Percentiles rank a stretch among this genome's conserved stretches.
Evolutionary conservation across 192 early-diverging fungal genomes (phyloP).

Genomic region (Coemansia erecta): DNA sequence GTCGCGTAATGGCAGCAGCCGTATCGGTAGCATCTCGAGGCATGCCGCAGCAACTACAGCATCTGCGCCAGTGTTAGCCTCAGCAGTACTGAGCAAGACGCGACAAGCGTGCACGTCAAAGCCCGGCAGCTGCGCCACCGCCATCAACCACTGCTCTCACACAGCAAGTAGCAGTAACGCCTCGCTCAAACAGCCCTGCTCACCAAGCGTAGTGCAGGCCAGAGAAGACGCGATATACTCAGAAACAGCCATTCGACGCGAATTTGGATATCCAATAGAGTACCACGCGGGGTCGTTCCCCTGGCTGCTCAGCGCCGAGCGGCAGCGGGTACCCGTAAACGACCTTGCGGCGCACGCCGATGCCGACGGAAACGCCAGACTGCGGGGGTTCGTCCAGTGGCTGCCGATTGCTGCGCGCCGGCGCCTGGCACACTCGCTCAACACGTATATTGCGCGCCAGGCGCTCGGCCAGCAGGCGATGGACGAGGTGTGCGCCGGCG

Average conservation of each 20-base stretch:
- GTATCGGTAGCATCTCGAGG: no score
- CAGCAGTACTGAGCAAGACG: not conserved
- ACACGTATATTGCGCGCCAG: slow-evolving; percentile 33
- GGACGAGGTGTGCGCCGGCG: slow-evolving; percentile 31
- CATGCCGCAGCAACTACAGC: not conserved
- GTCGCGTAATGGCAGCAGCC: no score
- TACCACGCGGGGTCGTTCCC: slow-evolving; percentile 44
- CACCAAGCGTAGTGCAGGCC: not conserved
- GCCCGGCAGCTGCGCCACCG: not conserved
- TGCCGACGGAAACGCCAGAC: not conserved
- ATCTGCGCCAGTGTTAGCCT: not conserved
- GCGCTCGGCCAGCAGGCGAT: slow-evolving; percentile 36
- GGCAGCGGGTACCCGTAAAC: slow-evolving; percentile 40
- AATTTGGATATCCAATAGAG: slow-evolving; percentile 29
- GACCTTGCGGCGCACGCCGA: slow-evolving; percentile 20
- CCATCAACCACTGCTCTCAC: not conserved
- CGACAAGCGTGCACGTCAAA: not conserved
- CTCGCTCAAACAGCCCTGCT: not conserved
- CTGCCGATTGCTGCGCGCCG: slow-evolving; percentile 30
- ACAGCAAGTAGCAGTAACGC: not conserved
- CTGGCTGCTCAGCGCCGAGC: slow-evolving; percentile 51
- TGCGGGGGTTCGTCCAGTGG: not conserved
- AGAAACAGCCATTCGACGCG: slow-evolving; percentile 17
- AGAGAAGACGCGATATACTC: not conserved
- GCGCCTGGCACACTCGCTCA: slow-evolving; percentile 31